Conservation (phyloP, 2,329 filamentous ascomycete species). For the Pseudovirgaria hyperparasitica region DNA sequence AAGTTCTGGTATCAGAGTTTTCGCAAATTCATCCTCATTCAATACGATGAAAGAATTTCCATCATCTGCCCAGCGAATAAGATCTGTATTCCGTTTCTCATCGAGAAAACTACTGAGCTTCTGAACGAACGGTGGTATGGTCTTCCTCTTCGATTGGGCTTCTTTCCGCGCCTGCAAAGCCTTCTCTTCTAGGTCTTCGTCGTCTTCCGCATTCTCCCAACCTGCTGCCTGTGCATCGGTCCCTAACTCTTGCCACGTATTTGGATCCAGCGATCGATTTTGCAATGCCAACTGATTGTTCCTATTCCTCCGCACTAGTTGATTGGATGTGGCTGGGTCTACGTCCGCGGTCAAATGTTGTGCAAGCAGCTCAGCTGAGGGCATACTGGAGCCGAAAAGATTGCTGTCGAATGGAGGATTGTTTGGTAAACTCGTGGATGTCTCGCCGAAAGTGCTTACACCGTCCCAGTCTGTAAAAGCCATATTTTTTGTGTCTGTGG, state of each 20-base stretch:
- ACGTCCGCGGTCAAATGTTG: too few species aligned
- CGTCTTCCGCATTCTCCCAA: conserved; percentile 51
- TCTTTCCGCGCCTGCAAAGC: conserved; percentile 77
- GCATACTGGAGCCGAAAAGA: too few species aligned
- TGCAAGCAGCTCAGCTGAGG: too few species aligned
- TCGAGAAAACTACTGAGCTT: conserved; percentile 95
- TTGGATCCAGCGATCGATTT: conserved; percentile 17
- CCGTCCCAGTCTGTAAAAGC: too few species aligned
- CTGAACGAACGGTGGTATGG: conserved; percentile 95
- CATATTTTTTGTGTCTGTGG: too few species aligned
- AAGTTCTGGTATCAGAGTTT: conserved; percentile 59
- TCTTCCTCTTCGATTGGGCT: conserved; percentile 78
- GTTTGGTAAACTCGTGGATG: too few species aligned
- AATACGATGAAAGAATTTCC: conserved; percentile 94
- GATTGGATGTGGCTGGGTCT: conserved; percentile 19
- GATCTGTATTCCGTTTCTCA: conserved; percentile 79
- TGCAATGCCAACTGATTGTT: conserved; percentile 33
- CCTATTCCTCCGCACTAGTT: conserved; percentile 32
- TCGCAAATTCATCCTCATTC: conserved; percentile 82
- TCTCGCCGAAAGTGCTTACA: too few species aligned
- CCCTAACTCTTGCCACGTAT: conserved; percentile 29
- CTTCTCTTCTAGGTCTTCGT: conserved; percentile 67
- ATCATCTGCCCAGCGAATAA: conserved; percentile 94
- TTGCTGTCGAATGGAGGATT: too few species aligned
- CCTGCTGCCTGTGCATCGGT: conserved; percentile 31